phyloP scores from a whole-genome alignment of 495 filamentous ascomycete genomes.

The Penicillium coprophilum region DNA sequence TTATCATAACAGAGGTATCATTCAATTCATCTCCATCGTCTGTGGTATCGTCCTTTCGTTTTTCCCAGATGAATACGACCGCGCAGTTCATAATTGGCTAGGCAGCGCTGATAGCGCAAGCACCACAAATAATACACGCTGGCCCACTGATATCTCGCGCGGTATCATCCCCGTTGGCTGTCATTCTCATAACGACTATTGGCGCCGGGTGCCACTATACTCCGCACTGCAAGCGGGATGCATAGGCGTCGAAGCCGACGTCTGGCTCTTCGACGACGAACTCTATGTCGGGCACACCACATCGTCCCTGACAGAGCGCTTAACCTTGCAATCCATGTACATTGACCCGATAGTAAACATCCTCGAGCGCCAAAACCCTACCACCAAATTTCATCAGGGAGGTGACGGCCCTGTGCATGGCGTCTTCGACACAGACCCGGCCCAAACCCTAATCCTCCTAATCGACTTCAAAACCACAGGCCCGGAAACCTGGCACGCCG shows the following conservation, averaged over 20 bases:
- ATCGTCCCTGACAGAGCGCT: constrained; percentile 44
- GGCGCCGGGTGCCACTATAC: constrained; percentile 68
- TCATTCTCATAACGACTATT: constrained; percentile 89
- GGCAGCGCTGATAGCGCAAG: constrained; percentile 45
- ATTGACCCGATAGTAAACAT: constrained; percentile 54
- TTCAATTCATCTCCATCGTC: constrained; percentile 52
- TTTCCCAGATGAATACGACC: constrained; percentile 58
- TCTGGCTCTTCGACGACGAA: constrained; percentile 75
- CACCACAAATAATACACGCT: constrained; percentile 52
- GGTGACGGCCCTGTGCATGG: constrained; percentile 30
- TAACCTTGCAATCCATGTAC: constrained; percentile 56
- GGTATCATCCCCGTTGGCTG: constrained; percentile 68
- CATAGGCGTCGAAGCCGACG: constrained; percentile 76
- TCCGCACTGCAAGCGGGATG: constrained; percentile 66
- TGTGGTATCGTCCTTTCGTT: constrained; percentile 52
- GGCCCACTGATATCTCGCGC: constrained; percentile 74
- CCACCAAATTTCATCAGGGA: constrained; percentile 31
- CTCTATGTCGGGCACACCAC: constrained; percentile 59
- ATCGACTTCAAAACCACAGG: constrained; percentile 70
- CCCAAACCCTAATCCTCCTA: constrained; percentile 62
- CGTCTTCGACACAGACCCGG: constrained; percentile 52
- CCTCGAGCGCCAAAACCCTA: constrained; percentile 52
- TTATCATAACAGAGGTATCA: constrained; percentile 37
- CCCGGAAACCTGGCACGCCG: constrained; percentile 47
- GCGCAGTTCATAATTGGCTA: constrained; percentile 44